Base-by-base conservation (phyloP, 768 basidiomycete species). In the Epithele typhae region DNA sequence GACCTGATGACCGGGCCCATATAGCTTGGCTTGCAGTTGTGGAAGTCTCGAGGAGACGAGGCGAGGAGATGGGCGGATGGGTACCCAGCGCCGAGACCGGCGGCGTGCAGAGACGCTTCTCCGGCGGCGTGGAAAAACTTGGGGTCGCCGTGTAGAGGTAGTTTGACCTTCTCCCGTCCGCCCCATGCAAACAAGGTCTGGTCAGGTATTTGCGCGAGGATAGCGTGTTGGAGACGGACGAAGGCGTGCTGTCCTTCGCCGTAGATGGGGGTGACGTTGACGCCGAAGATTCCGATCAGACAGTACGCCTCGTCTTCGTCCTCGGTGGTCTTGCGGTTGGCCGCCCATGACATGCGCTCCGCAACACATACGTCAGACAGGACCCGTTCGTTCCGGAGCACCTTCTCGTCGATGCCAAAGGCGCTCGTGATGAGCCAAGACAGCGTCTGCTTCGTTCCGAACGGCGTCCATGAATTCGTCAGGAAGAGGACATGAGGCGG, bases 271-370 rank as follows among this genome's bases (percentile, higher is more conserved):
- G 42, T 25, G 11, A 43, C 22, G 15, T 22, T 9, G 30, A 43
- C 33, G 21, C 22, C 42, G 33, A 43, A 43, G 42, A 43, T 43
- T 7, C 43, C 43, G 21, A 45, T 36, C 15, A 45, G 35, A 9
- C 15, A 45, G 25, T 45, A 45, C 17, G 43, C 43, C 35, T 45
- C 35, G 24, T 45, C 43, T 17, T 45, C 43, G 4, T 34, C 17
- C 7, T 32, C 23, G 4, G 43, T 37, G 3, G 43, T 45, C n/a
- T 36, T 5, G 15, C 43, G 34, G 3, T 37, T 15, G 10, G 35
- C 34, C 3, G 27, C 46, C 46, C 46, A 47, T 7, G 30, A 41
- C 46, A 47, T 47, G 14, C 46, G 37, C 18, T 19, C 18, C 5
- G 46, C 46, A 17, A 47, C 40, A 34, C 46, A 40, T 6, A 41